phyloP scores from a whole-genome alignment of 306 rosid genomes.

The Glycine tomentella region DNA sequence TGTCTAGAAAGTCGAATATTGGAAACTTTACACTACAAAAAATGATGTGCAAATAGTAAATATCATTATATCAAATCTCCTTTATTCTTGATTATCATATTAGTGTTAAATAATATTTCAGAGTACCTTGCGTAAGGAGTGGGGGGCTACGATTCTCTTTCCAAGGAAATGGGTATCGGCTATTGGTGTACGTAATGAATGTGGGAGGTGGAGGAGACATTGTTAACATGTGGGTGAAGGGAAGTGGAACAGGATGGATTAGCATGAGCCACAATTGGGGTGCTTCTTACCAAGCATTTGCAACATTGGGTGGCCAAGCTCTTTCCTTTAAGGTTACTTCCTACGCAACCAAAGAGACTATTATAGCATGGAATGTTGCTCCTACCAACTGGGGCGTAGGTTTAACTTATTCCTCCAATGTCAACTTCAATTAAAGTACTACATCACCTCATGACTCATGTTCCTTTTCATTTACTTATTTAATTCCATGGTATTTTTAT shows the following conservation, averaged over 20 bases:
- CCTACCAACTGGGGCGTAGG: constrained; percentile 77
- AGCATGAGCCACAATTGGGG: constrained; percentile 98
- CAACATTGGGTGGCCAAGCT: constrained; percentile 68
- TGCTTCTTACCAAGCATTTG: constrained; percentile 91
- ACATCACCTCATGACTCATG: too few species aligned
- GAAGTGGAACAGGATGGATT: constrained; percentile 76
- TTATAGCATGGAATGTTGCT: constrained; percentile 68
- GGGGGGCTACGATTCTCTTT: constrained; percentile 76
- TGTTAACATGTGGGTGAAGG: constrained; percentile 74
- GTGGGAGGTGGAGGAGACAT: constrained; percentile 95
- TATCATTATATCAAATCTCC: background rate
- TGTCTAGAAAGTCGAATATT: background rate
- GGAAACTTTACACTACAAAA: background rate
- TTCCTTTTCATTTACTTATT: background rate
- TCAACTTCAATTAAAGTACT: constrained; percentile 61
- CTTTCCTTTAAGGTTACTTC: constrained; percentile 82
- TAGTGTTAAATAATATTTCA: constrained; percentile 17
- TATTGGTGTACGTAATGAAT: constrained; percentile 89
- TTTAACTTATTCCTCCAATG: constrained; percentile 59
- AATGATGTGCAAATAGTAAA: background rate
- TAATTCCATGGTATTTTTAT: constrained; percentile 24
- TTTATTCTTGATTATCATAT: background rate
- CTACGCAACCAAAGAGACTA: constrained; percentile 70
- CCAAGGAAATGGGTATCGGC: constrained; percentile 91
- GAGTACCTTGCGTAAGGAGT: constrained; percentile 70